Evolutionary conservation across 2,329 filamentous ascomycete species (phyloP), one percentile per base, ranked within the genome.

Genomic region (Pyrenochaeta sp.): DNA sequence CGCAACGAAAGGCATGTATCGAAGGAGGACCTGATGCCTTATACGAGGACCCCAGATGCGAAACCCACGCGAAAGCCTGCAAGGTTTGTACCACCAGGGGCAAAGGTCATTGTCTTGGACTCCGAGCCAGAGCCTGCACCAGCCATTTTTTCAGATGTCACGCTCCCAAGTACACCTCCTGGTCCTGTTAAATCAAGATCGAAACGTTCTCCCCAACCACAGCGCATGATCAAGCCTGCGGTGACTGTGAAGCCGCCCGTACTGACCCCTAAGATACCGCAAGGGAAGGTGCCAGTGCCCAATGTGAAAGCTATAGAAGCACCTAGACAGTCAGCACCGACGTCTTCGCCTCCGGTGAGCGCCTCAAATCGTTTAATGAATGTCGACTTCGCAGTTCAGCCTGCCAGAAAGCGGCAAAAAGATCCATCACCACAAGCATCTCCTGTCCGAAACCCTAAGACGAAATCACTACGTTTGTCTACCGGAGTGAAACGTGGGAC

Each of bases 401-500:
- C 52, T 13, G 47, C 34, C 25, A 57, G 54, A 36, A 39, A 58
- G 22, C 45, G 56, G 19, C 58, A 22, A 8, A 57, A 61, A 45
- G 54, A 55, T n/a, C 51, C 51, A 15, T 48, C 61, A 13, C 65
- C 65, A 25, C 40, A n/a, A 24, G 42, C 53, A 49, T 61, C 68
- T 12, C 66, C 69, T 5, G 59, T 60, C 28, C 65, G 60, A 12
- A 64, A 65, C 15, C 72, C 61, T 45, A 74, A 66, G 54, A 64
- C 69, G 1, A 80, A 75, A 56, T 67, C 75, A 3, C 56, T 82
- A 30, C 77, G 77, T 1, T 64, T 83, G 8, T 70, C 78, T 12
- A 66, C 68, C 5, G 76, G 73, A n/a, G 70, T 72, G 8, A 78
- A 75, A 15, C 77, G 78, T 56, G 80, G 77, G 36, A 81, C 74